Evolutionary conservation across 768 basidiomycete species (phyloP).

Genomic region (Hygrocybe punicea): DNA sequence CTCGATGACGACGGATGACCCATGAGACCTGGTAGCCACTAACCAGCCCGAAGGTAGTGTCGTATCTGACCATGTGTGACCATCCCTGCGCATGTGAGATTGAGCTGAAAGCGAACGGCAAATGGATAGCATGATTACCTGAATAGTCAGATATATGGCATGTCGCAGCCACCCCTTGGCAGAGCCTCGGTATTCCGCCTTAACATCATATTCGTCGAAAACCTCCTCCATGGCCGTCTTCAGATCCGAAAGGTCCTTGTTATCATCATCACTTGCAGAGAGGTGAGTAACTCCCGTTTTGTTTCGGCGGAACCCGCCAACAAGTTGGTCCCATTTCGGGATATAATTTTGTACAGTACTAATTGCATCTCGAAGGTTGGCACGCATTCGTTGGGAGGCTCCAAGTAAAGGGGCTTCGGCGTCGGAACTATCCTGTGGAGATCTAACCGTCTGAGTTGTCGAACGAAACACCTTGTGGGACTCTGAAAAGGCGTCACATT

Average conservation of each 20-base stretch:
- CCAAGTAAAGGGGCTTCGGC: neutral
- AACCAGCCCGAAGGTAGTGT: neutral
- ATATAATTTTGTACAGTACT: neutral
- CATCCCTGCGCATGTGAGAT: neutral
- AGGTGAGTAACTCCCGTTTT: neutral
- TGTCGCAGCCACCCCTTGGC: neutral
- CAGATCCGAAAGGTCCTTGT: neutral
- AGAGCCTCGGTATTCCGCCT: neutral
- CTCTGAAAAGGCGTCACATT: neutral
- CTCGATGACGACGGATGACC: neutral
- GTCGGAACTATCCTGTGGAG: neutral
- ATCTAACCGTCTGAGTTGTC: neutral
- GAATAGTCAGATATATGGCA: neutral
- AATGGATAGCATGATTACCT: neutral
- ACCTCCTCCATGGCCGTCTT: neutral
- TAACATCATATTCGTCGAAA: neutral
- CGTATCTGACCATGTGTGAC: neutral
- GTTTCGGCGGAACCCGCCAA: neutral
- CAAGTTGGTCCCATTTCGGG: neutral
- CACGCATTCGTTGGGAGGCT: neutral
- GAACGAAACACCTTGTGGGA: neutral
- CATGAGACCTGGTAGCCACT: neutral
- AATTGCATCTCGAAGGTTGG: neutral
- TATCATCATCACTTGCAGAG: neutral
- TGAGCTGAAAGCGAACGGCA: neutral